These are phyloP conservation scores for Botrytis hyacinthi DNA, from an alignment of 2,329 filamentous ascomycete species.

Conservation along the genomic window DNA sequence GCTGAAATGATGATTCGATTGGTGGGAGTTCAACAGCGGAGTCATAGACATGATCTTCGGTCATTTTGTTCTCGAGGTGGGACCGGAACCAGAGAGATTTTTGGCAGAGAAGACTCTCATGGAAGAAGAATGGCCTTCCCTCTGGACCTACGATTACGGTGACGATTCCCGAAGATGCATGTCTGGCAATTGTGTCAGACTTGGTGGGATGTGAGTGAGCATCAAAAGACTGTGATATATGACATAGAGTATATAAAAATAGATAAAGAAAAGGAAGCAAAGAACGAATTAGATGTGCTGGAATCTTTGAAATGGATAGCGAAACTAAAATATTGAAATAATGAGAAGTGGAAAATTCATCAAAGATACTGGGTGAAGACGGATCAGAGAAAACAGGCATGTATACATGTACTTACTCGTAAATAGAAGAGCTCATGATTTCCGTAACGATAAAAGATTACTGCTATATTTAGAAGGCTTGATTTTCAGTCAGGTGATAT, in stretches of 20 bases:
- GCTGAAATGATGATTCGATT: not conserved
- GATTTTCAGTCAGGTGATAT: not conserved
- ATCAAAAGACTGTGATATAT: not conserved
- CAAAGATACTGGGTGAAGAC: not conserved
- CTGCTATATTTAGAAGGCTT: not conserved
- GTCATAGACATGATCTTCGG: too few species aligned
- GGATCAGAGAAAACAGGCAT: not conserved
- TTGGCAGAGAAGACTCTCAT: slow-evolving; percentile 3
- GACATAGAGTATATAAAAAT: not conserved
- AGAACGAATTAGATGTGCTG: not conserved
- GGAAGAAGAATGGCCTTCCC: not conserved
- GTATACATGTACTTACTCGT: not conserved
- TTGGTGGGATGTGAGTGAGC: too few species aligned
- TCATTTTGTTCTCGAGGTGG: not conserved
- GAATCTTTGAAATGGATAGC: rapidly evolving
- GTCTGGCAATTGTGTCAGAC: not conserved
- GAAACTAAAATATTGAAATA: not conserved
- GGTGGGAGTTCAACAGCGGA: not conserved
- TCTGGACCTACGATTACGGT: not conserved
- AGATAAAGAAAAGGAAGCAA: not conserved
- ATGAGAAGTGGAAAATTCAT: not conserved
- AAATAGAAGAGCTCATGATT: not conserved
- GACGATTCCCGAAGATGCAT: not conserved
- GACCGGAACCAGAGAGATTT: slow-evolving; percentile 3
- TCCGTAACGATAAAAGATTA: not conserved